Evolutionary conservation across 2,329 filamentous ascomycete species (phyloP), one percentile per base, ranked within the genome.

Genomic region (Gremmenia infestans): DNA sequence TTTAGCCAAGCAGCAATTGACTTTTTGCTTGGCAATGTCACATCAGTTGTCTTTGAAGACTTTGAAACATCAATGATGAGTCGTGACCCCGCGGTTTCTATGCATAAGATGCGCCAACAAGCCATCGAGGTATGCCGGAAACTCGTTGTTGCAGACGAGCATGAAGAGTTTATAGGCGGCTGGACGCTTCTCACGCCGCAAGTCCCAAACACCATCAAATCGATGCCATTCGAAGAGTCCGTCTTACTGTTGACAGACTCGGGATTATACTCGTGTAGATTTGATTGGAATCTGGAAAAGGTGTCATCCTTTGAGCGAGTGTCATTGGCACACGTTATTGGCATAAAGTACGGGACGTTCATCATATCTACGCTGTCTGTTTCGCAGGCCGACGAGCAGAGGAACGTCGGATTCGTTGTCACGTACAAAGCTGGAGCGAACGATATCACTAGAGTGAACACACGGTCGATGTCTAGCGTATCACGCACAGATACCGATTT

Each of bases 1-100:
- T 97, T 97, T 72, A 88, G 92, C 22, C 94, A 99, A 71, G 89
- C 91, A 0, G 90, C 89, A 50, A 96, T 99, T 62, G 94, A 99
- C 70, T 97, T 94, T 68, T 81, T 96, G 4, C 81, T 97, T 0
- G 94, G 94, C 19, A 94, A 94, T 63, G 89, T 95, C 11, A 91
- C 87, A 0, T 86, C 86, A 1, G 78, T 85, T 15, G 88, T 96
- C 2, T 97, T 97, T 68, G 89, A 93, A 55, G 94, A 99, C 63
- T 99, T 99, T 60, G 91, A 97, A 68, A 85, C 87, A 15, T 88
- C 92, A 64, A 91, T 99, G 83, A 95, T 92, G 82, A 92, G 86
- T 45, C 88, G 89, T 47, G 94, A 99, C 67, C 93, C 93, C 14
- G 91, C 91, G 0, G 83, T 97, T 14, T 96, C 93, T 1, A 84